These are phyloP conservation scores for Erythrophleum fordii DNA, from an alignment of 306 rosid species.

Conservation along the genomic window DNA sequence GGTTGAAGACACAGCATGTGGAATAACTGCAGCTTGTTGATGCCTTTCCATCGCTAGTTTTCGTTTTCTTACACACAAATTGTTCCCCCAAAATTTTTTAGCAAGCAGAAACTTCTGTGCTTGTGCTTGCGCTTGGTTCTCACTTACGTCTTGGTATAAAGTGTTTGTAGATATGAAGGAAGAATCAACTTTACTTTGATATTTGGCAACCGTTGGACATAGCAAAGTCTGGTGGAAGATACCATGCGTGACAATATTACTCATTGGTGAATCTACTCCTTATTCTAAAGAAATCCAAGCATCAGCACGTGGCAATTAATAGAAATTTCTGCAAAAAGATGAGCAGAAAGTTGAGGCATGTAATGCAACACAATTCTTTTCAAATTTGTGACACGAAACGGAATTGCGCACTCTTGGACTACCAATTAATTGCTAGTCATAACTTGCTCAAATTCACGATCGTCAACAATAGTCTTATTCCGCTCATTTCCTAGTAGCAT, in stretches of 20 bases:
- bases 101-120: constrained; percentile 48
- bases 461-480: not conserved
- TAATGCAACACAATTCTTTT: not conserved
- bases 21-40: constrained; percentile 31
- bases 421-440: not conserved
- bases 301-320: constrained; percentile 19
- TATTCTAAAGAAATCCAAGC: constrained; percentile 50
- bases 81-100: constrained; percentile 63
- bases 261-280: constrained; percentile 58
- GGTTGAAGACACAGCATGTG: constrained; percentile 65
- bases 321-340: constrained; percentile 6
- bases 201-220: constrained; percentile 53
- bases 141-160: constrained; percentile 52
- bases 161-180: constrained; percentile 55
- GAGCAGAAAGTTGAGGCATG: constrained; percentile 3
- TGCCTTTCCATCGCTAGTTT: constrained; percentile 56
- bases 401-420: not conserved
- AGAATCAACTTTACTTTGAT: constrained; percentile 64
- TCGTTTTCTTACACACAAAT: constrained; percentile 52
- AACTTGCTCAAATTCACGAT: constrained; percentile 15
- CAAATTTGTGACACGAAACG: not conserved
- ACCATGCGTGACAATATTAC: constrained; percentile 62
- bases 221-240: constrained; percentile 68
- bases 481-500: not conserved
- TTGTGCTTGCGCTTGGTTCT: constrained; percentile 54